phyloP scores from a whole-genome alignment of 495 filamentous ascomycete species.

The Terfezia claveryi region DNA sequence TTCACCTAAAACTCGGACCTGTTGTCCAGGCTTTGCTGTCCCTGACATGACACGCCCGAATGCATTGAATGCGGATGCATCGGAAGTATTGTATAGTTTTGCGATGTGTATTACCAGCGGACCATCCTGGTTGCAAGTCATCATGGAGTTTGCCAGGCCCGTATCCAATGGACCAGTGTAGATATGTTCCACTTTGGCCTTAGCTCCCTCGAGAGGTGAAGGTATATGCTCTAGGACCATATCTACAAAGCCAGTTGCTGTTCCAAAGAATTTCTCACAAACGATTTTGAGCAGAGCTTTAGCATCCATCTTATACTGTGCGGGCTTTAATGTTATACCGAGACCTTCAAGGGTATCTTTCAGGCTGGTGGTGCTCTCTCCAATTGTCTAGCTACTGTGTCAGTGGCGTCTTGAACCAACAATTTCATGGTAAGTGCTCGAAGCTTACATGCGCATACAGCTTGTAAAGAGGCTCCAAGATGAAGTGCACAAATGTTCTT shows the following conservation, averaged over 20 bases:
- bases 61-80: conserved; percentile 70
- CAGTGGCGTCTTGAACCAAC: conserved; percentile 1
- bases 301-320: conserved; percentile 72
- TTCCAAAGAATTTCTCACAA: conserved; percentile 88
- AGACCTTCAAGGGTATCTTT: conserved; percentile 58
- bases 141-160: conserved; percentile 58
- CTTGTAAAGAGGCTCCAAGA: conserved; percentile 94
- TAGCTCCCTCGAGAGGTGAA: conserved; percentile 60
- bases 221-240: conserved; percentile 85
- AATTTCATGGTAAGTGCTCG: neutral
- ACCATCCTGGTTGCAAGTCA: conserved; percentile 66
- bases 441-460: conserved; percentile 56
- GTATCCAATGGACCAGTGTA: conserved; percentile 93
- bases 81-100: conserved; percentile 71
- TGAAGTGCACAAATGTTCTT: conserved; percentile 79
- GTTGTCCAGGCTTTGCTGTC: conserved; percentile 55
- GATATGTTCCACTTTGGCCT: conserved; percentile 54
- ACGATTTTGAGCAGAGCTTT: conserved; percentile 73
- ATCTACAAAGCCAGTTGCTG: conserved; percentile 76
- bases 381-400: conserved; percentile 36
- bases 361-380: conserved; percentile 69
- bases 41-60: conserved; percentile 90
- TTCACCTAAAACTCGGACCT: conserved; percentile 83
- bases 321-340: conserved; percentile 70
- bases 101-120: conserved; percentile 77